Evolutionary conservation across 2,329 filamentous ascomycete species (phyloP), one percentile per base, ranked within the genome.

Genomic region (Talaromyces pinophilus): DNA sequence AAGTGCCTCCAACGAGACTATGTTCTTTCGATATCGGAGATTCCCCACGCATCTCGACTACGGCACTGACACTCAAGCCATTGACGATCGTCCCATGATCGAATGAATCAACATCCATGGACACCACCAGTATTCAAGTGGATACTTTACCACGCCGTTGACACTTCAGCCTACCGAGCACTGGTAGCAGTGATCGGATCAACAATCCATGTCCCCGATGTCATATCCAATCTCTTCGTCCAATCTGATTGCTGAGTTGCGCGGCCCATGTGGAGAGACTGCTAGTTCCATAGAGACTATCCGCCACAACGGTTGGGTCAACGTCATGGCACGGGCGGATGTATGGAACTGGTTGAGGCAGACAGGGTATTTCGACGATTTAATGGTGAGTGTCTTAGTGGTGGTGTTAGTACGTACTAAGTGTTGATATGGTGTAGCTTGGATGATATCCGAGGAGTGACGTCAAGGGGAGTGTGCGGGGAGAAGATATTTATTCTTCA

Each of bases 251-350:
- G 52, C 52, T 33, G 52, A 35, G 11, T 15, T 60, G 57, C 40
- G 13, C 57, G 35, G 35, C 38, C 57, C 38, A 60, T 60, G 57
- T 60, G 33, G 48, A 52, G 48, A 52, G 48, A 28, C 48, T 30
- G 15, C 48, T 28, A 17, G 19, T 59, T 13, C 40, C 38, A 33
- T 59, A 42, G 2, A 44, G 7, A n/a, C 19, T 19, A 17, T n/a
- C 38, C 62, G 50, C 62, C 62, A 63, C 48, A 63, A 35, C 48
- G 48, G 62, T 22, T 40, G 38, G 38, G 17, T 57, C 40, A 44
- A 63, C 62, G 62, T 63, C 62, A 63, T 63, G 28, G 52, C 52
- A 28, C 17, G 28, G 28, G n/a, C 35, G 25, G 5, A 19, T 22
- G 52, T 22, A 55, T 55, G 52, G 52, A 10, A 55, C 52, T 55